phyloP scores from a whole-genome alignment of 345 rosid genomes.

The Rhizophora mangle region DNA sequence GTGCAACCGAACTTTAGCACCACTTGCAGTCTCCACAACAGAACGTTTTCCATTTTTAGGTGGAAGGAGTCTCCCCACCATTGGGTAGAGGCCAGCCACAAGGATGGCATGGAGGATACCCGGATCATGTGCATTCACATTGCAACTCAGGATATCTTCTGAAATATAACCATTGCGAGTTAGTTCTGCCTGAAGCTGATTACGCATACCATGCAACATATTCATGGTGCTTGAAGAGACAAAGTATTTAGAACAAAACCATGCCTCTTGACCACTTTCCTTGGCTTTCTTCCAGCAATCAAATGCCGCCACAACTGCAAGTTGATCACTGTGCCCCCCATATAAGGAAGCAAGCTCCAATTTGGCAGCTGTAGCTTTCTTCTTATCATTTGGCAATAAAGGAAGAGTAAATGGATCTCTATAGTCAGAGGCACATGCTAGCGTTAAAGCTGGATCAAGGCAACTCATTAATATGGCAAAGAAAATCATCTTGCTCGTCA shows the following conservation, averaged over 20 bases:
- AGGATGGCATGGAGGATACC: slow-evolving; percentile 86
- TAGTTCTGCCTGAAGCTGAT: slow-evolving; percentile 72
- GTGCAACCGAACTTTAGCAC: slow-evolving; percentile 67
- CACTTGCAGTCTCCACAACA: slow-evolving; percentile 63
- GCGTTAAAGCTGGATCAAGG: slow-evolving; percentile 92
- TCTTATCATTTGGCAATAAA: slow-evolving; percentile 63
- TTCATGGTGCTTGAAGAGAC: slow-evolving; percentile 67
- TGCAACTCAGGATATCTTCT: slow-evolving; percentile 51
- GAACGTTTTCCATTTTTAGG: slow-evolving; percentile 47
- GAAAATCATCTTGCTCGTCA: slow-evolving; percentile 89
- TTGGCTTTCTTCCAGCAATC: slow-evolving; percentile 88
- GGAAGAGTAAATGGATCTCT: slow-evolving; percentile 87
- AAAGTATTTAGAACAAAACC: slow-evolving; percentile 74
- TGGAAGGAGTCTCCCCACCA: slow-evolving; percentile 63
- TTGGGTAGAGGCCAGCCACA: slow-evolving; percentile 85
- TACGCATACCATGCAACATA: slow-evolving; percentile 81
- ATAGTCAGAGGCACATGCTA: slow-evolving; percentile 92
- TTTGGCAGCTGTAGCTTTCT: slow-evolving; percentile 69
- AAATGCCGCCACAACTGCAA: slow-evolving; percentile 86
- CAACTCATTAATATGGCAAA: slow-evolving; percentile 85
- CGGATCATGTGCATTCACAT: slow-evolving; percentile 56
- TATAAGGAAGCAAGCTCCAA: slow-evolving; percentile 77
- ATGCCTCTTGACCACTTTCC: slow-evolving; percentile 49
- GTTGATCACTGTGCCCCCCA: slow-evolving; percentile 86
- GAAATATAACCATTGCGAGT: slow-evolving; percentile 60